Evolutionary conservation across 306 rosid genomes (phyloP), one percentile per base, ranked within the genome.

Genomic region (Hylodesmum podocarpum): DNA sequence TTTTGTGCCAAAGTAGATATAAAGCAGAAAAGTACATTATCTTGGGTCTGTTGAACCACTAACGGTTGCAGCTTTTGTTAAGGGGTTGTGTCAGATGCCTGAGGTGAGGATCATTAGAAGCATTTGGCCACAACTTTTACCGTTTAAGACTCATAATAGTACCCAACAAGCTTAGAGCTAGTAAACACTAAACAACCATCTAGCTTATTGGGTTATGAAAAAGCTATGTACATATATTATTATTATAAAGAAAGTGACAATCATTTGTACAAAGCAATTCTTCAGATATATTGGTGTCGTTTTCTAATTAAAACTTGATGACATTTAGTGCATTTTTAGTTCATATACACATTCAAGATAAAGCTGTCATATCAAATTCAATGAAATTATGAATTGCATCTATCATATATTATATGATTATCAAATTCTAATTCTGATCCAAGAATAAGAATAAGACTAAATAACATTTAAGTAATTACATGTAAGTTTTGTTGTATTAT

Each of bases 11-110:
- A 21, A 31, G 41, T 74, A 46, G 61, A 28, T 28, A 78, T 27
- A 61, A 73, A 73, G 44, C 27, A 21, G 50, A 33, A 49, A 74
- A 80, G 49, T 36, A 73, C 36, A 33, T 61, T 51, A 75, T 67
- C 57, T 50, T 47, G 44, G 37, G 6, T 21, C 49, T 58, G 24
- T 16, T 34, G 78, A 78, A 62, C 85, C 81, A 74, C 80, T 4
- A 75, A 1, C 27, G 19, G 16, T 37, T 22, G 81, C 85, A 76
- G 78, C 81, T 81, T 81, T 69, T 36, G 22, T 54, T 27, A 25
- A 15, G 16, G 9, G 36, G 64, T 27, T 15, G 62, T 55, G 39
- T 57, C 21, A 57, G 37, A 27, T 10, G 21, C 21, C 36, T 28
- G 21, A 57, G 65, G 19, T 27, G 39, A 57, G 65, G 65, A 57